Evolutionary conservation across 768 basidiomycete genomes (phyloP).

Genomic region (Boletus patriciae): DNA sequence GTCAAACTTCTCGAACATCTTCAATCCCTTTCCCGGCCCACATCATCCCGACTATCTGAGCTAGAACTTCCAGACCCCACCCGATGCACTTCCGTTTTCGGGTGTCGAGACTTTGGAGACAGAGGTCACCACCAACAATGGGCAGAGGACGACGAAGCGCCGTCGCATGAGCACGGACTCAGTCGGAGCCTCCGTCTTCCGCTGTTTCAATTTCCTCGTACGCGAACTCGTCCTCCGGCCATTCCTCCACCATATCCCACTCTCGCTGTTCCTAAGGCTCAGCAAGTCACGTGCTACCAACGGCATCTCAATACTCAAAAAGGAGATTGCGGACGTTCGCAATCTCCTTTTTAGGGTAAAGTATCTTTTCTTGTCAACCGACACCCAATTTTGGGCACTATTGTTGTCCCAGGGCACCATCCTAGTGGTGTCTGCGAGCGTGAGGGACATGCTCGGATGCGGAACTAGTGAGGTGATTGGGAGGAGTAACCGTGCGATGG

Average conservation of each 20-base stretch:
- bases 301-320: too few relatives aligned
- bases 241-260: constrained; percentile 54
- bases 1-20: constrained; percentile 33
- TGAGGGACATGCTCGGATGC: constrained; percentile 69
- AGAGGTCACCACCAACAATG: constrained; percentile 31
- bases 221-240: constrained; percentile 58
- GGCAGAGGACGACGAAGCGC: constrained; percentile 56
- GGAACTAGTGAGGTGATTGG: constrained; percentile 54
- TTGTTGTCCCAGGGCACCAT: constrained; percentile 47
- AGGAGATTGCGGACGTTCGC: too few relatives aligned
- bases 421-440: constrained; percentile 49
- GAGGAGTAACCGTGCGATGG: constrained; percentile 40
- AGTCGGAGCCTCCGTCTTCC: constrained; percentile 55
- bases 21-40: constrained; percentile 63
- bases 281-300: too few relatives aligned
- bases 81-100: constrained; percentile 56
- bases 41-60: constrained; percentile 72
- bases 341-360: too few relatives aligned
- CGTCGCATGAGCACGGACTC: constrained; percentile 67
- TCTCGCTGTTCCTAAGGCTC: constrained; percentile 50
- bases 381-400: constrained; percentile 43
- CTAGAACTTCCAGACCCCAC: constrained; percentile 46
- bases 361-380: too few relatives aligned
- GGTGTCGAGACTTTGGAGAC: constrained; percentile 47
- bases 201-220: constrained; percentile 65